Percentiles rank a stretch among this genome's conserved stretches.
phyloP scores from a whole-genome alignment of 768 basidiomycete species.

The Gyrodon lividus region DNA sequence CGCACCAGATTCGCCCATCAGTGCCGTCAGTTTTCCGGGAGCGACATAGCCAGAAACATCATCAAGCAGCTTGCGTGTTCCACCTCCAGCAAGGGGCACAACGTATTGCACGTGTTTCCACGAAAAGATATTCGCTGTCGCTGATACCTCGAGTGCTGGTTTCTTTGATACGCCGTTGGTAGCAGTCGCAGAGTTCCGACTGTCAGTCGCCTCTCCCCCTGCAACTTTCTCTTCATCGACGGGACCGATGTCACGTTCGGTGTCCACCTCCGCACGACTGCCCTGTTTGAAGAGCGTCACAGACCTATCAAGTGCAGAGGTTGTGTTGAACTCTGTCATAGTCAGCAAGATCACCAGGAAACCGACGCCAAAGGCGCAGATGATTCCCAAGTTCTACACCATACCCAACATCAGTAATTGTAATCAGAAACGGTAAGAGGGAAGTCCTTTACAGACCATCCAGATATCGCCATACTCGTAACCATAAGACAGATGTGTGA shows the following conservation, averaged over 20 bases:
- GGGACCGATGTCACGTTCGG: not conserved
- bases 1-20: slow-evolving; percentile 46
- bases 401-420: slow-evolving; percentile 12
- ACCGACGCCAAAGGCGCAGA: slow-evolving; percentile 41
- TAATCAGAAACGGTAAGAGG: too few relatives aligned
- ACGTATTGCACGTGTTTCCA: slow-evolving; percentile 73
- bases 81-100: slow-evolving; percentile 41
- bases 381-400: slow-evolving; percentile 41
- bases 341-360: slow-evolving; percentile 38
- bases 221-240: slow-evolving; percentile 19
- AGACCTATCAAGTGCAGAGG: slow-evolving; percentile 29
- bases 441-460: slow-evolving; percentile 35
- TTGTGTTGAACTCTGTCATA: slow-evolving; percentile 34
- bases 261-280: not conserved
- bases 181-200: not conserved
- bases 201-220: not conserved
- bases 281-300: slow-evolving; percentile 25
- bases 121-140: slow-evolving; percentile 63
- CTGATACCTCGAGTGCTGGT: slow-evolving; percentile 32
- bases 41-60: slow-evolving; percentile 48
- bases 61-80: slow-evolving; percentile 44
- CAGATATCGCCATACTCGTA: slow-evolving; percentile 31
- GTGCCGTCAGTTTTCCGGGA: slow-evolving; percentile 50
- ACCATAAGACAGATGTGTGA: slow-evolving; percentile 33
- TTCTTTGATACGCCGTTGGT: slow-evolving; percentile 9